Evolutionary conservation across 441 rosid species (phyloP).

Genomic region (Adansonia grandidieri): DNA sequence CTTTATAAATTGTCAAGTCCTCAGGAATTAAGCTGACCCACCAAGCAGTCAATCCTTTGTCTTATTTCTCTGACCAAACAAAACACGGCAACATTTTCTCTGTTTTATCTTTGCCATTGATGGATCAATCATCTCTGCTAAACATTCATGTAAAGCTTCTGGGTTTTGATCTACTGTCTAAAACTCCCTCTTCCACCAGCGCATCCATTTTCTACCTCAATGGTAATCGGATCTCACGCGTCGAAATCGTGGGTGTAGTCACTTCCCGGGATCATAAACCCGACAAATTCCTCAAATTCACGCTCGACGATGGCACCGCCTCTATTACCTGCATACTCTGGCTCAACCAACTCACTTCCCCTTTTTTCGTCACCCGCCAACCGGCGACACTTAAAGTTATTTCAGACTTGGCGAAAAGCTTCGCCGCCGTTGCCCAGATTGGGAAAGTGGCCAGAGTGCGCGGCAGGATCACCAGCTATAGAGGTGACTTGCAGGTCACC

Average conservation of each 20-base stretch:
- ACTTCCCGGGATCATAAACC: constrained; percentile 63
- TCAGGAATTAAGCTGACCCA: no score
- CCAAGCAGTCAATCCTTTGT: no score
- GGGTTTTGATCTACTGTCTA: constrained; percentile 62
- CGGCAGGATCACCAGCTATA: constrained; percentile 61
- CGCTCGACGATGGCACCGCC: constrained; percentile 73
- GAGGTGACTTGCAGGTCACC: constrained; percentile 68
- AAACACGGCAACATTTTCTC: no score
- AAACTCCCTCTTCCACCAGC: constrained; percentile 35
- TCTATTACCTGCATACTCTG: constrained; percentile 70
- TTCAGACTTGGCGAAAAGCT: constrained; percentile 47
- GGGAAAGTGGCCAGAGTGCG: constrained; percentile 73
- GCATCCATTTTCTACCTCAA: constrained; percentile 46
- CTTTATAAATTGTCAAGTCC: no score
- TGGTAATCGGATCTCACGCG: constrained; percentile 50
- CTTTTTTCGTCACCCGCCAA: constrained; percentile 52
- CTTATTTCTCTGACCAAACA: no score
- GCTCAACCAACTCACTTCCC: constrained; percentile 76
- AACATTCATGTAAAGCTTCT: constrained; percentile 71
- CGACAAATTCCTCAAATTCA: constrained; percentile 70
- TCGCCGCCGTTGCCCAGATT: constrained; percentile 47
- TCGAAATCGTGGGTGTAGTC: constrained; percentile 64
- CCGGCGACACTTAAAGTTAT: constrained; percentile 53
- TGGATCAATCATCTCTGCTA: constrained; percentile 42
- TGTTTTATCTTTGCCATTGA: neutral